These are phyloP conservation scores for Fusarium illudens DNA, from an alignment of 2,329 filamentous ascomycete genomes.

Conservation along the genomic window DNA sequence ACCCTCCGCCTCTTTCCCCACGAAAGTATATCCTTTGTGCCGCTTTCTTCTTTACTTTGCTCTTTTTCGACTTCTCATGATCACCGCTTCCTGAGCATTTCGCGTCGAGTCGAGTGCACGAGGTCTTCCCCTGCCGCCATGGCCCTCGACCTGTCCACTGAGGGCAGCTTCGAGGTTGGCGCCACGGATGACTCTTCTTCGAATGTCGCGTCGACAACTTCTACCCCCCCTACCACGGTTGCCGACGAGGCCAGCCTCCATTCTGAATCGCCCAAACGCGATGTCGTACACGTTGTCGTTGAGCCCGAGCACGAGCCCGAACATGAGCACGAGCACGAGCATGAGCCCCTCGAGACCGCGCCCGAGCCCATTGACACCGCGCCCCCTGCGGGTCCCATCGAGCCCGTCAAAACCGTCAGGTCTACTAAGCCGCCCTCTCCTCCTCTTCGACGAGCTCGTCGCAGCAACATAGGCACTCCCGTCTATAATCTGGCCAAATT, in stretches of 20 bases:
- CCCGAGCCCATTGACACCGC: conserved; percentile 8
- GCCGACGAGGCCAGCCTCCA: conserved; percentile 68
- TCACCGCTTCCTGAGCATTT: conserved; percentile 20
- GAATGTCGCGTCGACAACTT: conserved; percentile 64
- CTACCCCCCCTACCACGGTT: conserved; percentile 73
- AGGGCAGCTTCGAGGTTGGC: conserved; percentile 44
- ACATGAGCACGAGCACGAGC: background rate
- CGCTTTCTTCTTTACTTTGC: background rate
- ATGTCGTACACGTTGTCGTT: conserved; percentile 47
- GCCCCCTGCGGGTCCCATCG: conserved; percentile 8
- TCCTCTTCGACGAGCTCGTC: conserved; percentile 53
- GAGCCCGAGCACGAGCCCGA: conserved; percentile 25
- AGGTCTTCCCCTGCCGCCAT: conserved; percentile 35
- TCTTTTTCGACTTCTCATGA: conserved; percentile 15
- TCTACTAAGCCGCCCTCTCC: conserved; percentile 30
- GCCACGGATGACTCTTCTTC: conserved; percentile 52
- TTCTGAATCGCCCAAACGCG: conserved; percentile 54
- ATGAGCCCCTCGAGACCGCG: conserved; percentile 40
- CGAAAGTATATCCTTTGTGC: background rate
- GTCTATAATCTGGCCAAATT: conserved; percentile 74
- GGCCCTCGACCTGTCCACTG: conserved; percentile 45
- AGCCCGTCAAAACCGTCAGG: conserved; percentile 19
- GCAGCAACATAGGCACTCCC: conserved; percentile 63
- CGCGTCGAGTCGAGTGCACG: conserved; percentile 30
- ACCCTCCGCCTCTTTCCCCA: background rate